Conservation (phyloP, 1,284 basidiomycete genomes). For the Cutaneotrichosporon sp. region DNA sequence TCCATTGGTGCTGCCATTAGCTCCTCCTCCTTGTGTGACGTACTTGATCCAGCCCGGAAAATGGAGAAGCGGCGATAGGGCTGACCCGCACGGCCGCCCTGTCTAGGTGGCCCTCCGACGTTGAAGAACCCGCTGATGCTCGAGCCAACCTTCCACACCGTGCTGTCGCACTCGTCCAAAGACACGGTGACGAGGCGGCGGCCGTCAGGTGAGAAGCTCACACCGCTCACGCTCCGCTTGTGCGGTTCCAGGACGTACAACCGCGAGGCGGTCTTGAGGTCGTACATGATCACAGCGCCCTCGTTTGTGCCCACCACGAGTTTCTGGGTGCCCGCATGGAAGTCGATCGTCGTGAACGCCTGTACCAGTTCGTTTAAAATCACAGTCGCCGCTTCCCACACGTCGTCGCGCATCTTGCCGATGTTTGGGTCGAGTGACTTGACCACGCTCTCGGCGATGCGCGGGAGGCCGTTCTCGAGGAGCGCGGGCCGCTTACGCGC, state of each 20-base stretch:
- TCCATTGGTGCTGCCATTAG: constrained; percentile 30
- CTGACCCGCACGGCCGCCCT: constrained; percentile 71
- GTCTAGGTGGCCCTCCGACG: constrained; percentile 86
- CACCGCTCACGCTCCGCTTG: constrained; percentile 70
- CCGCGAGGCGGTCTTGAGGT: constrained; percentile 91
- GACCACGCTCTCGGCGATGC: constrained; percentile 90
- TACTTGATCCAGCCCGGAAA: constrained; percentile 56
- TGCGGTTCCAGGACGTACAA: constrained; percentile 94
- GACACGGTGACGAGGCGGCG: constrained; percentile 82
- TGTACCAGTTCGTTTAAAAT: constrained; percentile 86
- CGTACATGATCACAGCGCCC: constrained; percentile 90
- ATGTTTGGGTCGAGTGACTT: constrained; percentile 92
- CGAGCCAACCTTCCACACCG: constrained; percentile 86
- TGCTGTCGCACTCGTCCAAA: constrained; percentile 73
- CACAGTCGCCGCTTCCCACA: constrained; percentile 86
- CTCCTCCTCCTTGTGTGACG: constrained; percentile 19
- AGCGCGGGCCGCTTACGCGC: constrained; percentile 89
- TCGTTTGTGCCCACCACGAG: constrained; percentile 92
- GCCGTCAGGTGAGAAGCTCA: constrained; percentile 90
- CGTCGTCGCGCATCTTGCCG: constrained; percentile 76
- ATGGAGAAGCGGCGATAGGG: constrained; percentile 83
- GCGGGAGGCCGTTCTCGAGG: constrained; percentile 79
- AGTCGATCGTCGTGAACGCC: constrained; percentile 91
- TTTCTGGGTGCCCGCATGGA: constrained; percentile 79
- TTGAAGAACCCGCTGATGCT: constrained; percentile 84